Evolutionary conservation across 2,329 filamentous ascomycete species (phyloP).

Genomic region (Claviceps sorghi): DNA sequence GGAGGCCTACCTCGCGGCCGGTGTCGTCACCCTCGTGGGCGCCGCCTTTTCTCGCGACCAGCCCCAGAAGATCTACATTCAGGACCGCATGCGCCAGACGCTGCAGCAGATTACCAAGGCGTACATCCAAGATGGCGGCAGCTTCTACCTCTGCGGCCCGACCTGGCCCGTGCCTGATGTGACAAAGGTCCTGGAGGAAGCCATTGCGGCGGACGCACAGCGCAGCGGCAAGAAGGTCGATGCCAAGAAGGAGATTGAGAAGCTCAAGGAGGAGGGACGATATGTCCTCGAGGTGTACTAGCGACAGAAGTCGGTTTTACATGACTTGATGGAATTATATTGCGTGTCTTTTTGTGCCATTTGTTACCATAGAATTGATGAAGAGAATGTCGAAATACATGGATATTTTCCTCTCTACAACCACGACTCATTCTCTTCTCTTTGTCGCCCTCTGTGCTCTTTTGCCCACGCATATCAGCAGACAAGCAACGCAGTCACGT

Average conservation of each 20-base stretch:
- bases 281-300: conserved; percentile 98
- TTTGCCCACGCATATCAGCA: no score
- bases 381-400: no score
- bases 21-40: conserved; percentile 86
- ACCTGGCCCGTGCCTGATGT: conserved; percentile 98
- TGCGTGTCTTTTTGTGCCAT: not conserved
- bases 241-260: conserved; percentile 81
- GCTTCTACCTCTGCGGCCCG: conserved; percentile 93
- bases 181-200: conserved; percentile 84
- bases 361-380: no score
- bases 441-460: no score
- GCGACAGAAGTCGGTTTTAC: not conserved
- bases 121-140: conserved; percentile 75
- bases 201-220: conserved; percentile 63
- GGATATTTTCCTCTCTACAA: no score
- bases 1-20: conserved; percentile 93
- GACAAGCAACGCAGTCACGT: no score
- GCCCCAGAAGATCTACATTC: conserved; percentile 97
- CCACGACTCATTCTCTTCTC: no score
- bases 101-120: conserved; percentile 68
- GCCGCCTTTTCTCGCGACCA: conserved; percentile 94
- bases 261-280: conserved; percentile 82
- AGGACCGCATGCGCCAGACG: conserved; percentile 91
- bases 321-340: no score
- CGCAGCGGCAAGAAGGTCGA: conserved; percentile 65